Conservation (phyloP, 441 rosid species). For the Arabidopsis hybrid region DNA sequence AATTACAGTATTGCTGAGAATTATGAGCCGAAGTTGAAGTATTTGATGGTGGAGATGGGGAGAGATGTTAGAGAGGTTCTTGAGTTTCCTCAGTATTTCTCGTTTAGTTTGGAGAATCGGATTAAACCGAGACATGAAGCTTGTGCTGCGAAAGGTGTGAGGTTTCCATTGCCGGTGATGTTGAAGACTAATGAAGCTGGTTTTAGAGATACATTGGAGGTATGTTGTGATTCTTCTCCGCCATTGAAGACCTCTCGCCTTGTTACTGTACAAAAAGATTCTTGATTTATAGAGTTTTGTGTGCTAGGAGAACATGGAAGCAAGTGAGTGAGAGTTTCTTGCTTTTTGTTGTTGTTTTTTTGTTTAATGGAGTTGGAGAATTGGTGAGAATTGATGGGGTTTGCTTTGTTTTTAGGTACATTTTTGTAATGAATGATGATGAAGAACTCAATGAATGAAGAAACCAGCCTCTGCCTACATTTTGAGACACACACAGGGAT, state of each 20-base stretch:
- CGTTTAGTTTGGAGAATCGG: slow-evolving; percentile 86
- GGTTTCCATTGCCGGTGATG: slow-evolving; percentile 67
- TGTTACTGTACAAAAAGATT: slow-evolving; percentile 56
- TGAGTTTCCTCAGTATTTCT: slow-evolving; percentile 85
- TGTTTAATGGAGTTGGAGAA: not conserved
- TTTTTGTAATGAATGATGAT: slow-evolving; percentile 33
- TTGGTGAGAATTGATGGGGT: slow-evolving; percentile 9
- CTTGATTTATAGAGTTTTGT: slow-evolving; percentile 46
- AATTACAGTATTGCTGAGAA: slow-evolving; percentile 74
- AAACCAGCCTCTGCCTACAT: slow-evolving; percentile 24
- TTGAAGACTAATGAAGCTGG: slow-evolving; percentile 66
- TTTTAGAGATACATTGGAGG: slow-evolving; percentile 64
- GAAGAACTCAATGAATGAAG: slow-evolving; percentile 32
- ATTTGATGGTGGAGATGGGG: slow-evolving; percentile 79
- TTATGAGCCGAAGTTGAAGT: slow-evolving; percentile 71
- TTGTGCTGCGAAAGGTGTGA: slow-evolving; percentile 74
- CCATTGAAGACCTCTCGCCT: slow-evolving; percentile 70
- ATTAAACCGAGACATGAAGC: slow-evolving; percentile 78
- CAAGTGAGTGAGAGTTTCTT: slow-evolving; percentile 30
- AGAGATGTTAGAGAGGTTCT: slow-evolving; percentile 78
- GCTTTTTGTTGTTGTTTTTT: not conserved
- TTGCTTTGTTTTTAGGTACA: slow-evolving; percentile 40
- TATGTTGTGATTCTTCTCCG: slow-evolving; percentile 69
- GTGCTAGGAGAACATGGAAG: slow-evolving; percentile 22
- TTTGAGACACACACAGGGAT: not conserved